phyloP scores from a whole-genome alignment of 495 filamentous ascomycete genomes.

The Neurospora tetrasperma region DNA sequence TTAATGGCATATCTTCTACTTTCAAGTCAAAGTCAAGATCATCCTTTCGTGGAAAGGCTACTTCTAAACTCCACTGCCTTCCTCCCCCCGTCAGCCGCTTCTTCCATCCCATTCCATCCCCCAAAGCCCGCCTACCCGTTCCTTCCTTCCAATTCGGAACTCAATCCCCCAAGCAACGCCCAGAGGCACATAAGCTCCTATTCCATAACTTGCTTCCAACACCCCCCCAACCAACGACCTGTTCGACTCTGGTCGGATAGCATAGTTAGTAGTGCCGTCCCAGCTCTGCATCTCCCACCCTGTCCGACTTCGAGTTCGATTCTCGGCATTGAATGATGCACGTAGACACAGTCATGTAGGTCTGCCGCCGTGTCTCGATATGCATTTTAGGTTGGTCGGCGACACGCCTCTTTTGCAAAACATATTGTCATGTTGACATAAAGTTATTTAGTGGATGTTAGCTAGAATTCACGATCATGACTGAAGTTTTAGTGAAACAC shows the following conservation, averaged over 20 bases:
- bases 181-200: background rate
- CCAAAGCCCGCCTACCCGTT: background rate
- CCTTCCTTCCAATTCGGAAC: background rate
- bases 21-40: background rate
- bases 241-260: background rate
- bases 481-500: background rate
- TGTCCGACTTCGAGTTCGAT: background rate
- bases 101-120: background rate
- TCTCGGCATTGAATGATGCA: background rate
- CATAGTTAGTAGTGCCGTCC: background rate
- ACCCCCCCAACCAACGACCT: background rate
- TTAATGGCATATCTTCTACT: background rate
- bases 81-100: background rate
- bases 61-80: background rate
- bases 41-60: background rate
- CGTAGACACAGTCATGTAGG: no score
- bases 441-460: background rate
- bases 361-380: background rate
- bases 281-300: background rate
- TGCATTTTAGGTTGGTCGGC: background rate
- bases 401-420: background rate
- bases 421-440: background rate
- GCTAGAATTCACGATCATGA: background rate
- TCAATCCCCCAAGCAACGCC: background rate
- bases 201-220: background rate